phyloP scores from a whole-genome alignment of 805 yeast genomes.

The Yamadazyma nakazawae region DNA sequence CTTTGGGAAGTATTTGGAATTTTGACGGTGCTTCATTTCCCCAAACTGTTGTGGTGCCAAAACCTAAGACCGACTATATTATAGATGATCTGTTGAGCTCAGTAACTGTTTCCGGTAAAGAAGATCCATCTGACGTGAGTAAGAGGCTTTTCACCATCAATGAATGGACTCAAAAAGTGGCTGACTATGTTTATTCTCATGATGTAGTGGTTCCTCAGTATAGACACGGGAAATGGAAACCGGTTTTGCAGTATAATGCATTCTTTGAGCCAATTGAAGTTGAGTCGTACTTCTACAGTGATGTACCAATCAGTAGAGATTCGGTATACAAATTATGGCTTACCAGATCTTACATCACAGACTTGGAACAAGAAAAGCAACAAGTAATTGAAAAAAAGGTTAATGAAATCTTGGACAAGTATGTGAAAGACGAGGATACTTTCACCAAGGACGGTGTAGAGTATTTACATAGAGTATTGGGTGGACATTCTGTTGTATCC shows the following conservation, averaged over 20 bases:
- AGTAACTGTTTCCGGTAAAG: neutral
- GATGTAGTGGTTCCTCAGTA: conserved; percentile 56
- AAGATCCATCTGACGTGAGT: conserved; percentile 4
- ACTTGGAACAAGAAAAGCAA: conserved; percentile 36
- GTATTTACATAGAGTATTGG: conserved; percentile 22
- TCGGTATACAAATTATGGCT: conserved; percentile 49
- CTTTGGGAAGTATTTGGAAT: conserved; percentile 59
- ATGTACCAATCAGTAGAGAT: conserved; percentile 27
- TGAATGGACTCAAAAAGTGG: conserved; percentile 34
- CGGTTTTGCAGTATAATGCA: conserved; percentile 28
- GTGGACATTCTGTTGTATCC: conserved; percentile 21
- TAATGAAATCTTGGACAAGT: conserved; percentile 23
- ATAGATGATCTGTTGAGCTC: conserved; percentile 7
- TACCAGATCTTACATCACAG: conserved; percentile 53
- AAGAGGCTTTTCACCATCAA: neutral
- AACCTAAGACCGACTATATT: conserved; percentile 3
- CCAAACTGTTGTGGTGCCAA: conserved; percentile 2
- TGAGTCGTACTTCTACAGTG: conserved; percentile 31
- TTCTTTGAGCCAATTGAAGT: conserved; percentile 31
- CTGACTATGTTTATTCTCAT: conserved; percentile 28
- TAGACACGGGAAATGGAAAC: conserved; percentile 46
- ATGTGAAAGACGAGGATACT: conserved; percentile 14
- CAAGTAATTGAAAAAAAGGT: conserved; percentile 27
- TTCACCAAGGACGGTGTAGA: conserved; percentile 13
- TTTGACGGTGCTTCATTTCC: conserved; percentile 34